Base-by-base conservation (phyloP, 345 rosid genomes). In the Eucalyptus sp. region DNA sequence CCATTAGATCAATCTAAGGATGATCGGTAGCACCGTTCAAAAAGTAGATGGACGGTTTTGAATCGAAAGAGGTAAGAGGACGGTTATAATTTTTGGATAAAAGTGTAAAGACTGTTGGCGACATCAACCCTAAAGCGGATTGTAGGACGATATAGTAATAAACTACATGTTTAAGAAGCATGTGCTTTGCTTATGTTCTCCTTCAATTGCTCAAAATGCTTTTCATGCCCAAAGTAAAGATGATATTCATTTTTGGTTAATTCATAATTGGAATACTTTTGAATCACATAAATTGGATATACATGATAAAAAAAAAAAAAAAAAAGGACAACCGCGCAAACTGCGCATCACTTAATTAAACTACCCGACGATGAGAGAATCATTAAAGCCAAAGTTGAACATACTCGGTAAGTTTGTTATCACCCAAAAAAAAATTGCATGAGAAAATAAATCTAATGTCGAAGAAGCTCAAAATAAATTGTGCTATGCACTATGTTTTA, bases 221-320 rank as follows among this genome's bases (percentile, higher is more conserved):
- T 66, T 68, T 76, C 20, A 37, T 37, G 48, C 29, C 27, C 46
- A 76, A 37, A 37, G 24, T 20, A 25, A 37, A 37, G 13, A 76
- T 4, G 2, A 76, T 10, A 37, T 76, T 41, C 83, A 76, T 76
- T 20, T 71, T 33, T 43, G 7, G 4, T 71, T 71, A 18, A 10
- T 5, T 12, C 13, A 43, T 17, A 10, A 2, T 37, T 18, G 1
- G 13, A 33, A 33, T 71, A 37, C 48, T 76, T 76, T 76, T 37
- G 27, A 37, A 20, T 76, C 27, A 20, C 2, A 11, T 0, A 37
- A 76, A 20, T 76, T 3, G 2, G 0, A 0, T 76, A 76, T 37
- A 10, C 3, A 76, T 10, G 27, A 76, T 25, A 3, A 31, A 31
- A 2, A 64, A 46, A 50, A 13, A 50, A 44, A 44, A 44, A 50